phyloP scores from a whole-genome alignment of 768 basidiomycete species.

The Suillus tomentosus region DNA sequence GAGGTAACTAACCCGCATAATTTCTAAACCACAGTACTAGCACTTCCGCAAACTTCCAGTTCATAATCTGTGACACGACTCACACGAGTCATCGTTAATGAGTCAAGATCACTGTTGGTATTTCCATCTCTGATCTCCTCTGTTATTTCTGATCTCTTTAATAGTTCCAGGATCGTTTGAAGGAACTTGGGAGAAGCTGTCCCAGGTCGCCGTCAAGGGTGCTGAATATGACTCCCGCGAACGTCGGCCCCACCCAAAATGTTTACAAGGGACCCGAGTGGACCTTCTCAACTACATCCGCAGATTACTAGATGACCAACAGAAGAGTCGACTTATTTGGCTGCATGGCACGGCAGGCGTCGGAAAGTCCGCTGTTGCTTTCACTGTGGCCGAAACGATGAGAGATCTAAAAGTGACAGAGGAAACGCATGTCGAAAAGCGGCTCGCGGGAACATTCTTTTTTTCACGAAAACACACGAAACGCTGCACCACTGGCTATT shows the following conservation, averaged over 20 bases:
- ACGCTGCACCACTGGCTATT: conserved; percentile 1
- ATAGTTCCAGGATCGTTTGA: background rate
- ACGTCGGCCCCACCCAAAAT: conserved; percentile 3
- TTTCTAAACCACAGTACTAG: background rate
- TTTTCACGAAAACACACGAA: background rate
- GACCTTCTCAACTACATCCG: background rate
- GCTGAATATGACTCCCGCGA: conserved; percentile 4
- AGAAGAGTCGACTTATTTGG: background rate
- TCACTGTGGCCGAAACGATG: conserved; percentile 1
- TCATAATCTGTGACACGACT: background rate
- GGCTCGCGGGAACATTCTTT: background rate
- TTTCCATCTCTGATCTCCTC: background rate
- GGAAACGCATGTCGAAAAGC: background rate
- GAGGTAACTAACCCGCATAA: background rate
- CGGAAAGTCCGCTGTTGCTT: conserved; percentile 1
- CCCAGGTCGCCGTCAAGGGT: background rate
- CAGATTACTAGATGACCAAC: background rate
- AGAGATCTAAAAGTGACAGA: background rate
- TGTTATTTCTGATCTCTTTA: background rate
- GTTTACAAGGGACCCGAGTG: background rate
- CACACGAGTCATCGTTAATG: background rate
- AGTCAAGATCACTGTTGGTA: background rate
- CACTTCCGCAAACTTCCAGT: background rate
- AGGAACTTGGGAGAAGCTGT: conserved; percentile 4
- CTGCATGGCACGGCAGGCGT: conserved; percentile 1